These are phyloP conservation scores for Glebionis coronaria DNA, from an alignment of 129 eudicot genomes.

Conservation along the genomic window DNA sequence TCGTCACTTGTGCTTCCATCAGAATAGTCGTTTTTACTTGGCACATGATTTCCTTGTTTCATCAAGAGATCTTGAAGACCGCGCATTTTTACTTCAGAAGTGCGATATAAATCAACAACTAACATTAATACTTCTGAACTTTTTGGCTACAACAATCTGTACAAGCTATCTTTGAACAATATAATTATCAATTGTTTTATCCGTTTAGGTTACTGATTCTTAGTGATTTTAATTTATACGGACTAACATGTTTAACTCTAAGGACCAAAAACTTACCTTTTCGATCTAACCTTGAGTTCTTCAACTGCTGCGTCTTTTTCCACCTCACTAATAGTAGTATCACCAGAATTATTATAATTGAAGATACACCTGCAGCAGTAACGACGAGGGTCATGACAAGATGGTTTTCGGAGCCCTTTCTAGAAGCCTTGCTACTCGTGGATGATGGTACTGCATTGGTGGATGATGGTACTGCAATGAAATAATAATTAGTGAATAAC, in stretches of 20 bases:
- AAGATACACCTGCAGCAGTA: no score
- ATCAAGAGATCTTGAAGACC: slow-evolving; percentile 35
- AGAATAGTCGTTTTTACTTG: no score
- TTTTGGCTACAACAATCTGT: no score
- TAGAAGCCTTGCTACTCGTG: slow-evolving; percentile 23
- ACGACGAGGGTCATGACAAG: slow-evolving; percentile 24
- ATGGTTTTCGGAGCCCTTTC: slow-evolving; percentile 30
- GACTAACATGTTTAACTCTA: neutral
- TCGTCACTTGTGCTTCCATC: no score
- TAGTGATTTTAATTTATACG: neutral
- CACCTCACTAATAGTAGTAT: slow-evolving; percentile 35
- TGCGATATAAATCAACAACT: no score
- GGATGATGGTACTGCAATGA: slow-evolving; percentile 34
- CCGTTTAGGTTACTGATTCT: no score
- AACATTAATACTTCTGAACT: no score
- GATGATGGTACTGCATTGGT: no score
- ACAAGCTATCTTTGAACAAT: no score
- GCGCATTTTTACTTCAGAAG: neutral
- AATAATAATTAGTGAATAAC: neutral
- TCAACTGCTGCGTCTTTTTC: slow-evolving; percentile 10
- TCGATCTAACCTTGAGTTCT: slow-evolving; percentile 27
- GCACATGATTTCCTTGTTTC: slow-evolving; percentile 34
- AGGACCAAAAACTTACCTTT: slow-evolving; percentile 7
- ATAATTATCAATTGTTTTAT: no score
- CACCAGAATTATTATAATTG: no score